Evolutionary conservation across 2,329 filamentous ascomycete species (phyloP).

Genomic region (Colletotrichum lini): DNA sequence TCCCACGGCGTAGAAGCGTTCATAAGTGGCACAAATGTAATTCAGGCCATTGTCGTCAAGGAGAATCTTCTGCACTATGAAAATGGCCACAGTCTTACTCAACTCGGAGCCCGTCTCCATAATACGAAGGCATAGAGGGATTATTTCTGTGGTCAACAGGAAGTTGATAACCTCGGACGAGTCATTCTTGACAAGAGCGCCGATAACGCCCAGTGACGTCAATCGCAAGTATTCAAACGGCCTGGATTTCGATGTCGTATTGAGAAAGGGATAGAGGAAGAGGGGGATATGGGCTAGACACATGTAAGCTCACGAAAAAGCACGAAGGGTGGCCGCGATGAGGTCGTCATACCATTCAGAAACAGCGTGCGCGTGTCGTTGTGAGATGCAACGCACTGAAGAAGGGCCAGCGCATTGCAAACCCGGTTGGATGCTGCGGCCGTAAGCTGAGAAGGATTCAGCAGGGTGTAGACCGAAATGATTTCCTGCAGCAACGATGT

Average conservation of each 20-base stretch:
- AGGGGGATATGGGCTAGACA: conserved; percentile 90
- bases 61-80: conserved; percentile 99
- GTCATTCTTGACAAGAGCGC: conserved; percentile 98
- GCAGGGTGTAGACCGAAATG: conserved; percentile 96
- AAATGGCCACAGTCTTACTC: conserved; percentile 99
- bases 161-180: conserved; percentile 99
- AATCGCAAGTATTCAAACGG: conserved; percentile 98
- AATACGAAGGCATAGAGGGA: conserved; percentile 95
- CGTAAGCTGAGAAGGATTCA: conserved; percentile 97
- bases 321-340: background rate
- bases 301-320: conserved; percentile 37
- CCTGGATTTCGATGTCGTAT: conserved; percentile 97
- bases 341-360: conserved; percentile 79
- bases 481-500: conserved; percentile 97
- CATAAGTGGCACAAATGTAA: conserved; percentile 99
- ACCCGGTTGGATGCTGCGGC: conserved; percentile 98
- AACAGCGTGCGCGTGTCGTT: conserved; percentile 96
- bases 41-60: conserved; percentile 96
- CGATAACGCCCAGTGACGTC: conserved; percentile 96
- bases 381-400: conserved; percentile 98
- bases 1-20: conserved; percentile 97
- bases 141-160: conserved; percentile 97
- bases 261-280: conserved; percentile 97
- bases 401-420: conserved; percentile 94
- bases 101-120: conserved; percentile 99